Evolutionary conservation across 1,139 yeast species (phyloP), one percentile per base, ranked within the genome.

Genomic region (Scheffersomyces parashehatae): DNA sequence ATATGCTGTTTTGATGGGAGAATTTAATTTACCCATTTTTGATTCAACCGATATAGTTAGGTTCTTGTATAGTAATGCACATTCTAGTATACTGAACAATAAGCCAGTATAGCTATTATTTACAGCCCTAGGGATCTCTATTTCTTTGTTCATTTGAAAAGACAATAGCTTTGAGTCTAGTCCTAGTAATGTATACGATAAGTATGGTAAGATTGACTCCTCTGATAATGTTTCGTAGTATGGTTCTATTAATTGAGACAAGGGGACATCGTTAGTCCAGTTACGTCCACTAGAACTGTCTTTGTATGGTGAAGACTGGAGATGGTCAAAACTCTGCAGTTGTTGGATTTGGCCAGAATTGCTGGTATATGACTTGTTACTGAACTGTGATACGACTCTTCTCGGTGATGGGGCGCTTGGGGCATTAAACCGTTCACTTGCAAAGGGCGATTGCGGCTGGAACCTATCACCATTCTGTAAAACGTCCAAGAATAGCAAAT

Each of bases 131-230:
- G 95, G 90, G 9, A 88, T 60, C 35, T 63, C 65, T 6, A 68
- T 53, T 11, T 68, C 64, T 11, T 58, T 53, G 28, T 44, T 41
- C 10, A 38, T 30, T 5, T 62, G 62, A 62, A 85, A 77, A 1
- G 79, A 73, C 40, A 89, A 77, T 35, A 81, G 54, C 35, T 75
- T 77, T 1, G 96, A 83, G 37, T 87, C 85, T 6, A 88, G 75
- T 0, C 96, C 97, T 20, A 85, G 73, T 29, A 91, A 64, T 0
- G 88, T 79, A 59, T 79, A 90, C 3, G 86, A 79, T 4, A 88
- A 64, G 50, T 79, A 84, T 11, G 72, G 69, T 40, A 87, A 55
- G 3, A 89, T 73, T 4, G 70, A 75, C 7, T 65, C 65, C 48
- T 85, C 90, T 2, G 64, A 58, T 35, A 66, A 45, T 1, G 73